A percentile compares a stretch with the other conserved stretches of the same genome.
Evolutionary conservation across 78 protist genomes (phyloP).

Genomic region (Parvularia atlantis): DNA sequence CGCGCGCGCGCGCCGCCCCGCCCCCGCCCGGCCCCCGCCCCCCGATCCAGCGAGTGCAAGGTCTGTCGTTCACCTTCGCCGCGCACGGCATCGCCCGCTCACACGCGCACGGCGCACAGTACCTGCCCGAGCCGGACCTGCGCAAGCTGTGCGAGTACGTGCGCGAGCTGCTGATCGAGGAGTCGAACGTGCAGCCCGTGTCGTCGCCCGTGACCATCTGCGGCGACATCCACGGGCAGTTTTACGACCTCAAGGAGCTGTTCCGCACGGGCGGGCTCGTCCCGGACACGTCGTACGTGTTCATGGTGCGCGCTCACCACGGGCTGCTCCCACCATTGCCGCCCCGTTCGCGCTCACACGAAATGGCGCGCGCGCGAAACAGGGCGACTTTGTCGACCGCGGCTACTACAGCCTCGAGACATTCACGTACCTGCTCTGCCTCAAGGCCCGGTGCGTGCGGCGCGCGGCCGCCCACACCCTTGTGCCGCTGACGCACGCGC

Average conservation of each 20-base stretch:
- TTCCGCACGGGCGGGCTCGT: slow-evolving; percentile 83
- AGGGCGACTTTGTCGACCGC: slow-evolving; percentile 98
- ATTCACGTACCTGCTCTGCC: slow-evolving; percentile 66
- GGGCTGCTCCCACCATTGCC: no score
- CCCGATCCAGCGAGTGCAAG: no score
- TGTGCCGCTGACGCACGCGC: neutral
- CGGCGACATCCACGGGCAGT: slow-evolving; percentile 94
- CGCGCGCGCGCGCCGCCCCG: no score
- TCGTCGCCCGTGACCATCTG: slow-evolving; percentile 88
- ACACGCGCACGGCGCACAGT: no score
- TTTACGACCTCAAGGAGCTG: slow-evolving; percentile 86
- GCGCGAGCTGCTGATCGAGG: slow-evolving; percentile 76
- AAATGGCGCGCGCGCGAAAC: no score
- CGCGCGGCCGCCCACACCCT: neutral
- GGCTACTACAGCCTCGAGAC: slow-evolving; percentile 90
- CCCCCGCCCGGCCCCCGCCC: no score
- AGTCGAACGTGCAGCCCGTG: slow-evolving; percentile 88
- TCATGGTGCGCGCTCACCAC: slow-evolving; percentile 89
- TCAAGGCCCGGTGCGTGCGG: slow-evolving; percentile 60
- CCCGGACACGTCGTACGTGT: slow-evolving; percentile 80
- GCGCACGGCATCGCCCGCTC: no score
- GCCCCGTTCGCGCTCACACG: no score
- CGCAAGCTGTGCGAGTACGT: no score
- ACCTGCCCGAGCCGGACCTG: no score
- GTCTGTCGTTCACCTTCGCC: no score